These are phyloP conservation scores for Elsinoe arachidis DNA, from an alignment of 2,329 filamentous ascomycete genomes.

Conservation along the genomic window DNA sequence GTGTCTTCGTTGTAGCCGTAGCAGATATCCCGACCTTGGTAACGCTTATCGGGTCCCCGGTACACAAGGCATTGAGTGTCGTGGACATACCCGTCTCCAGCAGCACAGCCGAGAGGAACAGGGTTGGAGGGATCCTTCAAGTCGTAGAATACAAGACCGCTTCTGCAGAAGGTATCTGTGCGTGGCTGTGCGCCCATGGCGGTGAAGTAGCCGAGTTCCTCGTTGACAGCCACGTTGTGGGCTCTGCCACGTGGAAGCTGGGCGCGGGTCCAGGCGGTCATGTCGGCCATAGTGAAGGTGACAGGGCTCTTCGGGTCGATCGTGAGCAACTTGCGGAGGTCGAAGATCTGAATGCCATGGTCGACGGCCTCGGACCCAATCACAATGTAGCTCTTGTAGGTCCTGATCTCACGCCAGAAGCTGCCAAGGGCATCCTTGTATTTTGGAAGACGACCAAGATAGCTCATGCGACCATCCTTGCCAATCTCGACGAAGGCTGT, in stretches of 20 bases:
- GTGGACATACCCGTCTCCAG: slow-evolving; percentile 47
- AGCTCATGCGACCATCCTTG: slow-evolving; percentile 41
- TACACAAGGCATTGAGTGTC: slow-evolving; percentile 50
- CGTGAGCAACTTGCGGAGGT: slow-evolving; percentile 48
- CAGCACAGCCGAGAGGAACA: slow-evolving; percentile 41
- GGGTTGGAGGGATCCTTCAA: slow-evolving; percentile 43
- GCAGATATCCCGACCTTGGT: slow-evolving; percentile 42
- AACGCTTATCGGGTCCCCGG: slow-evolving; percentile 39
- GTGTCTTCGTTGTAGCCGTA: slow-evolving; percentile 45
- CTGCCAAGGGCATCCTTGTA: slow-evolving; percentile 35
- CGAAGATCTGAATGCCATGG: slow-evolving; percentile 56
- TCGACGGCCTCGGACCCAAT: slow-evolving; percentile 37
- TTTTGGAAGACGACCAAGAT: slow-evolving; percentile 46
- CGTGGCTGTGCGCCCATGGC: slow-evolving; percentile 34
- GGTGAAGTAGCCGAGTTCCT: slow-evolving; percentile 42
- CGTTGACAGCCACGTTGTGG: slow-evolving; percentile 47
- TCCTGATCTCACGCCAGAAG: slow-evolving; percentile 46
- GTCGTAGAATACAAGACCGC: slow-evolving; percentile 48
- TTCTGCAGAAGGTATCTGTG: slow-evolving; percentile 36
- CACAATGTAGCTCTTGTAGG: slow-evolving; percentile 35
- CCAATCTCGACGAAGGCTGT: slow-evolving; percentile 47
- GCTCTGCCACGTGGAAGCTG: slow-evolving; percentile 32
- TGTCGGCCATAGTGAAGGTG: slow-evolving; percentile 22
- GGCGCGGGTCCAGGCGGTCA: background rate
- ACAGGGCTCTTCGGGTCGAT: slow-evolving; percentile 38